Percentiles rank a stretch among this genome's conserved stretches.
Evolutionary conservation across 768 basidiomycete species (phyloP).

Genomic region (Leccinum ochraceum): DNA sequence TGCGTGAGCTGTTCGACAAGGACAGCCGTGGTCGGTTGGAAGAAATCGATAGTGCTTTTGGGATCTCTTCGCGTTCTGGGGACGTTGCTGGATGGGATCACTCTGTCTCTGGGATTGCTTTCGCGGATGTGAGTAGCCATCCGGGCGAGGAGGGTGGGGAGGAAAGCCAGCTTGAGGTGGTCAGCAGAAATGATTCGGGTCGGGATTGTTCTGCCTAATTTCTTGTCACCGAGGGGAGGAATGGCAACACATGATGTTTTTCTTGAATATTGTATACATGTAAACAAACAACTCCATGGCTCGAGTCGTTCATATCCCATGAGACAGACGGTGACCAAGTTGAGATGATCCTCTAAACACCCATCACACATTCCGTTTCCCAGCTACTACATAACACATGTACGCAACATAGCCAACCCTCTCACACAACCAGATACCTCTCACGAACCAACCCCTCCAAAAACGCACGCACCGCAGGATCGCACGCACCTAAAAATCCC

Average conservation of each 20-base stretch:
- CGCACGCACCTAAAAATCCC: conserved; percentile 23
- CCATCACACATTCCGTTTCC: not conserved
- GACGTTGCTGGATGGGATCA: not conserved
- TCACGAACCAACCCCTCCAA: conserved; percentile 34
- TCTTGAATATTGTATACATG: no score
- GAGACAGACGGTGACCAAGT: no score
- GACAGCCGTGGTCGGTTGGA: not conserved
- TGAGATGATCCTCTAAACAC: no score
- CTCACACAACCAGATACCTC: conserved; percentile 11
- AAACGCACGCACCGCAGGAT: conserved; percentile 27
- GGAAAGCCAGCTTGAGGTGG: not conserved
- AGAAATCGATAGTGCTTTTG: not conserved
- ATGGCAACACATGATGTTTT: not conserved
- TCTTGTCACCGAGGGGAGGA: no score
- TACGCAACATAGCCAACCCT: no score
- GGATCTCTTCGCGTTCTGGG: not conserved
- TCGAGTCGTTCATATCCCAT: no score
- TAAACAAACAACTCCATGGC: no score
- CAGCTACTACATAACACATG: not conserved
- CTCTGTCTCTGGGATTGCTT: not conserved
- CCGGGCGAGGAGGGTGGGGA: not conserved
- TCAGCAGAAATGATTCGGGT: no score
- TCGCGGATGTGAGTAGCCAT: not conserved
- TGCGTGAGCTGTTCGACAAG: not conserved
- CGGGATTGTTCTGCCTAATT: no score